These are phyloP conservation scores for Pelargonium citronellum DNA, from an alignment of 441 rosid species.

Conservation along the genomic window DNA sequence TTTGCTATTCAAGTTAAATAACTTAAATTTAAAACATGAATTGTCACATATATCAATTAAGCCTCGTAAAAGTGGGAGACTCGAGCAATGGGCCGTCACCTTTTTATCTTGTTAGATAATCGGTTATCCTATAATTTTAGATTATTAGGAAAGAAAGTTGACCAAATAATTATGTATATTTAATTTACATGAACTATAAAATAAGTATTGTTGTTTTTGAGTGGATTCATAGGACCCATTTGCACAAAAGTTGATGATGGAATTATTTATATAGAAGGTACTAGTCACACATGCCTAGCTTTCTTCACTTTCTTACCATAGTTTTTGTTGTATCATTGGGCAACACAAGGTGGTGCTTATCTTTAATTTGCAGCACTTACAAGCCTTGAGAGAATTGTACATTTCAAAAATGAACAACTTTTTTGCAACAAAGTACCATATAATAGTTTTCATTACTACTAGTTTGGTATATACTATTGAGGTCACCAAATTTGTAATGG, in stretches of 20 bases:
- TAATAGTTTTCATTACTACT: conserved; percentile 1
- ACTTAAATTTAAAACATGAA: no score
- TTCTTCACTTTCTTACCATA: background rate
- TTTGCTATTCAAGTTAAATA: no score
- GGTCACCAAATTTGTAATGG: background rate
- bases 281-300: no score
- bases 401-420: background rate
- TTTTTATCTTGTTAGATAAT: background rate
- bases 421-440: background rate
- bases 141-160: background rate
- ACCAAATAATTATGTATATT: background rate
- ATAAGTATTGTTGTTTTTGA: background rate
- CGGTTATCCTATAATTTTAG: background rate
- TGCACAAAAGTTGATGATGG: conserved; percentile 4
- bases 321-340: background rate
- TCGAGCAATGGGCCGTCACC: no score
- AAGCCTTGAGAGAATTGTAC: conserved; percentile 6
- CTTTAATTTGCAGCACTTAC: conserved; percentile 8
- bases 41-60: no score
- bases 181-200: background rate
- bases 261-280: conserved; percentile 7
- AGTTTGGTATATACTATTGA: background rate
- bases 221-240: conserved; percentile 12
- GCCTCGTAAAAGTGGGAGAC: no score
- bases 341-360: conserved; percentile 8